Conservation (phyloP, 345 rosid species). For the Dipteronia sinensis region DNA sequence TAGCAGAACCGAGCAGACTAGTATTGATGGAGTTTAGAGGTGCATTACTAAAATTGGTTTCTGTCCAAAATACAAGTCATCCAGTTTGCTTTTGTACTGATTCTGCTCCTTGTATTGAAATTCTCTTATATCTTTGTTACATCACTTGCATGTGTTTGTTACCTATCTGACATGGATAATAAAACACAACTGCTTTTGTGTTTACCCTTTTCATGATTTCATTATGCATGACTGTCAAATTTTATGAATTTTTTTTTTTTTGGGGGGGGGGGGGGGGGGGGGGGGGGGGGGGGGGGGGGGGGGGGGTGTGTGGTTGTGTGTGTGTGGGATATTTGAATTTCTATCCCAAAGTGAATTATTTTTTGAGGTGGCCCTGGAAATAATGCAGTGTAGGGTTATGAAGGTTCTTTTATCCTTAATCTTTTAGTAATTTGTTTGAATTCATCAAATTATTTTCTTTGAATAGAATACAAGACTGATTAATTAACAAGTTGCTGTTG, state of each 20-base stretch:
- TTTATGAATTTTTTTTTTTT: constrained; percentile 4
- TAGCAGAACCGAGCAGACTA: constrained; percentile 2
- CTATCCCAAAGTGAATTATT: neutral
- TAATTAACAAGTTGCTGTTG: neutral
- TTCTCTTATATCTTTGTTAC: constrained; percentile 1
- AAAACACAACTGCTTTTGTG: neutral
- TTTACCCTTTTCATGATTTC: constrained; percentile 10
- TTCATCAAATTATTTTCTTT: neutral
- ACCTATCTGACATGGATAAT: constrained; percentile 5
- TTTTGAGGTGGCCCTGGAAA: neutral
- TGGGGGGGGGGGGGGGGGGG: neutral
- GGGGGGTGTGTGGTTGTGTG: no score
- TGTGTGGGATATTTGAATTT: neutral
- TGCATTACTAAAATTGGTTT: constrained; percentile 15
- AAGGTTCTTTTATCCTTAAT: neutral
- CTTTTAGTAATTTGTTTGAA: neutral
- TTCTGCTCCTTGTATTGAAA: constrained; percentile 14
- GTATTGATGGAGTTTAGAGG: neutral
- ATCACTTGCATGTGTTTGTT: neutral
- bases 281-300: no score
- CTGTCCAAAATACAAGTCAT: constrained; percentile 7
- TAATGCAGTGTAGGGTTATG: neutral
- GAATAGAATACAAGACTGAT: neutral
- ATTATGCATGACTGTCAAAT: neutral
- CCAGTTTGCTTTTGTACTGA: constrained; percentile 7